Evolutionary conservation across 75 land plant genomes (phyloP), one percentile per base, ranked within the genome.

Genomic region (Pinus albicaulis): DNA sequence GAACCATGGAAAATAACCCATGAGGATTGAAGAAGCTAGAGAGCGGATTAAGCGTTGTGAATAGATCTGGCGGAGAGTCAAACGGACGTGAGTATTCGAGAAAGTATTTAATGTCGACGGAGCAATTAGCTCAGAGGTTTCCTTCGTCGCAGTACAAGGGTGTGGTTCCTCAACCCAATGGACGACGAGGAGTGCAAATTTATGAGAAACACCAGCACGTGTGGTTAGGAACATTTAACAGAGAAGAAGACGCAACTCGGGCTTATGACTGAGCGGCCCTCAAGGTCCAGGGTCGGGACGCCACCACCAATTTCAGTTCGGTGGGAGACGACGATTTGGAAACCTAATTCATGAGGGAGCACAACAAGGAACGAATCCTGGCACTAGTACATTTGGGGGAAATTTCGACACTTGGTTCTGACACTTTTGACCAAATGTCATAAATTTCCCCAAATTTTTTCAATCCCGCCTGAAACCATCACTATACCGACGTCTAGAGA

Each of bases 111-210:
- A 79, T 72, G 71, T 76, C 89, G 23, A 61, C 17, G 0, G 24
- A n/a, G 19, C 10, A n/a, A n/a, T n/a, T n/a, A 10, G 24, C 63
- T n/a, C 24, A 78, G 59, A 85, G 81, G 56, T 76, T 83, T 0
- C 90, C 89, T 23, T 94, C 97, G 2, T 88, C 98, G 0, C 80
- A 84, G 73, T 94, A 82, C 82, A 90, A 93, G 59, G 98, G 98
- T 5, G 95, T 94, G 55, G 95, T 94, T 15, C 98, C 92, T 3
- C 98, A 94, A 76, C 95, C 98, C 16, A 94, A 94, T 59, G 92
- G 98, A 4, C 82, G 95, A n/a, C 92, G 98, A 92, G 98, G 95
- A 0, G 95, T 95, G 0, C 98, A 94, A 74, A 92, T 94, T 71
- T 94, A 94, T 79, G 95, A 94, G 83, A 92, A 89, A 78, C 93